These are phyloP conservation scores for Globisporangium parvum DNA, from an alignment of 352 stramenopile genomes.

Conservation along the genomic window DNA sequence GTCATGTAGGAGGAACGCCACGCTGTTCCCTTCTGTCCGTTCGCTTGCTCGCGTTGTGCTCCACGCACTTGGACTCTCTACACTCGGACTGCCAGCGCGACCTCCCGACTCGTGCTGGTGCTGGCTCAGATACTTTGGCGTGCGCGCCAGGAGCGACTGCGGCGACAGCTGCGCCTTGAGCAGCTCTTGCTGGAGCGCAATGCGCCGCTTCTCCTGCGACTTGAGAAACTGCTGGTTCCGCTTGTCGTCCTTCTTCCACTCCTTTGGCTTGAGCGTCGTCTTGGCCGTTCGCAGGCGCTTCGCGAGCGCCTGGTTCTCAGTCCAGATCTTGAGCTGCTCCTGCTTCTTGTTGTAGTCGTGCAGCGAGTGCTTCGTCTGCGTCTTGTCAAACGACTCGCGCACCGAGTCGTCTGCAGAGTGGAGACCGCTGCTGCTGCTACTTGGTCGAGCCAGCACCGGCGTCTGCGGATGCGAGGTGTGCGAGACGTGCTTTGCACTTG, in stretches of 20 bases:
- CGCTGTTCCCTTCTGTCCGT: background rate
- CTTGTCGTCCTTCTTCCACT: conserved; percentile 71
- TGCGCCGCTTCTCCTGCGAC: conserved; percentile 43
- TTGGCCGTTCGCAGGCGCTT: conserved; percentile 66
- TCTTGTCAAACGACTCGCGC: conserved; percentile 1
- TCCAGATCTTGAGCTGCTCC: conserved; percentile 64
- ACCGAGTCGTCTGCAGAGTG: conserved; percentile 11
- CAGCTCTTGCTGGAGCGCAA: conserved; percentile 50
- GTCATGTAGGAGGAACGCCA: background rate
- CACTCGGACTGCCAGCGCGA: background rate
- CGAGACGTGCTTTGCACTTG: background rate
- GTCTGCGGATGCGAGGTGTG: background rate
- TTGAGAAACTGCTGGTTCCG: conserved; percentile 65
- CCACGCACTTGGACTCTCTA: background rate
- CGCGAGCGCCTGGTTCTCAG: conserved; percentile 62
- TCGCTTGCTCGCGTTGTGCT: background rate
- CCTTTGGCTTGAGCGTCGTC: conserved; percentile 52
- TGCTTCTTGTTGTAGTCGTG: conserved; percentile 64
- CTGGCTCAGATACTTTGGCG: conserved; percentile 11
- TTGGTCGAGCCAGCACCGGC: background rate
- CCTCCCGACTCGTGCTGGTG: conserved; percentile 16
- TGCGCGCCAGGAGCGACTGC: conserved; percentile 21
- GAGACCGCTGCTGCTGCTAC: background rate
- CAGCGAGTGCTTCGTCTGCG: background rate
- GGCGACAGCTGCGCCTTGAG: conserved; percentile 34